Base-by-base conservation (phyloP, 768 basidiomycete genomes). In the Pleurotus citrinopileatus region DNA sequence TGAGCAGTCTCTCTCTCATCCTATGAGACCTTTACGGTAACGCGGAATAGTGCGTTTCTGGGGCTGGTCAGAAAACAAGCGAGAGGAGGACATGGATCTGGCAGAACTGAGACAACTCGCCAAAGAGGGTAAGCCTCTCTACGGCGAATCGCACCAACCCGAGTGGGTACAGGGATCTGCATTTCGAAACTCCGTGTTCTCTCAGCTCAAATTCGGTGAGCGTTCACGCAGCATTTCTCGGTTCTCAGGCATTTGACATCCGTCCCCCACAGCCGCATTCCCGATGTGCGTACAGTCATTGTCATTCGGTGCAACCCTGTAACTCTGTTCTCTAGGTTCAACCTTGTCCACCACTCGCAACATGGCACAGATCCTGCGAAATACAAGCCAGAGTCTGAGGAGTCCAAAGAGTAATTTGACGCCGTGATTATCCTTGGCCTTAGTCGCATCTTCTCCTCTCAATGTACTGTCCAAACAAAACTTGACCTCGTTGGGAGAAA, bases 181-280 rank as follows among this genome's bases (percentile, higher is more conserved):
- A 29, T 80, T 84, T 69, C 78, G 89, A 61, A 98, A 98, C 75
- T 95, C 92, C 9, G 86, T 79, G 10, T 96, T 86, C 78, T 91
- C 90, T n/a, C 93, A 95, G 68, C 82, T 97, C 61, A 96, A 95
- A 71, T 89, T 97, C 67, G 79, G 90, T 90, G 67, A 68, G 86
- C 77, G 40, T n/a, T 54, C 42, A 29, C 15, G 5, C 47, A 45
- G 45, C 64, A 10, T 54, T 36, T 50, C 34, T 15, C 44, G 28
- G 28, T 20, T 42, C 15, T 40, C 17, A 37, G 43, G 25, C 55
- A 62, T 38, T 52, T 64, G 40, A 60, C 55, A 32, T 29, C 27
- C 12, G 25, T 52, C 22, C 20, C 60, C 54, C 47, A 8, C 64
- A 89, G 87, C 81, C 59, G 75, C 78, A 34, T 84, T 94, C 68